Evolutionary conservation across 495 filamentous ascomycete genomes (phyloP).

Genomic region (Hyaloscypha hepaticicola): DNA sequence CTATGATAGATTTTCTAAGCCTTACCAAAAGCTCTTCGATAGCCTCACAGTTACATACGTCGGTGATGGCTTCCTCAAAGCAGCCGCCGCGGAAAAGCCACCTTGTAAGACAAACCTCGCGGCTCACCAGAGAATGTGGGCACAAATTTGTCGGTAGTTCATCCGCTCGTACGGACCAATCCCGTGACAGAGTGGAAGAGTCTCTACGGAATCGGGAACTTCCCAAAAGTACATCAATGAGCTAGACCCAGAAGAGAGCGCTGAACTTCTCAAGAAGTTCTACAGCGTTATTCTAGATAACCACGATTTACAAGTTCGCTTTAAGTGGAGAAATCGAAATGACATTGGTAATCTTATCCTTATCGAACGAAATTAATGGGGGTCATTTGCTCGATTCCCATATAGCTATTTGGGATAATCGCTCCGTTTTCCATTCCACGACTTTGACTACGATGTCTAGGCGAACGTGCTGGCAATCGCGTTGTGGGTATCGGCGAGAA

Average conservation of each 20-base stretch:
- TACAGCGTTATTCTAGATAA: slow-evolving; percentile 63
- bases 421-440: slow-evolving; percentile 64
- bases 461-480: slow-evolving; percentile 57
- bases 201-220: slow-evolving; percentile 63
- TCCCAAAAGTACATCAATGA: slow-evolving; percentile 64
- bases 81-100: not conserved
- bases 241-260: slow-evolving; percentile 59
- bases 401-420: slow-evolving; percentile 74
- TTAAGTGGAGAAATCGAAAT: slow-evolving; percentile 56
- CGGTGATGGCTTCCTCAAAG: slow-evolving; percentile 37
- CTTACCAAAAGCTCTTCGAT: slow-evolving; percentile 65
- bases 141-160: slow-evolving; percentile 59
- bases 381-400: not conserved
- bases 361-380: not conserved
- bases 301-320: slow-evolving; percentile 72
- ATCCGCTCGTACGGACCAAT: slow-evolving; percentile 71
- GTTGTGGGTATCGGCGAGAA: slow-evolving; percentile 64
- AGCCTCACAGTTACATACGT: slow-evolving; percentile 62
- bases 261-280: slow-evolving; percentile 61
- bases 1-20: slow-evolving; percentile 67
- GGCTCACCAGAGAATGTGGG: slow-evolving; percentile 68
- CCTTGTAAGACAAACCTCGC: not conserved
- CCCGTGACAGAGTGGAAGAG: slow-evolving; percentile 52
- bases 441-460: slow-evolving; percentile 58
- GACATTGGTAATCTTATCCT: slow-evolving; percentile 40